These are phyloP conservation scores for Priceomyces medius DNA, from an alignment of 805 yeast species.

Conservation along the genomic window DNA sequence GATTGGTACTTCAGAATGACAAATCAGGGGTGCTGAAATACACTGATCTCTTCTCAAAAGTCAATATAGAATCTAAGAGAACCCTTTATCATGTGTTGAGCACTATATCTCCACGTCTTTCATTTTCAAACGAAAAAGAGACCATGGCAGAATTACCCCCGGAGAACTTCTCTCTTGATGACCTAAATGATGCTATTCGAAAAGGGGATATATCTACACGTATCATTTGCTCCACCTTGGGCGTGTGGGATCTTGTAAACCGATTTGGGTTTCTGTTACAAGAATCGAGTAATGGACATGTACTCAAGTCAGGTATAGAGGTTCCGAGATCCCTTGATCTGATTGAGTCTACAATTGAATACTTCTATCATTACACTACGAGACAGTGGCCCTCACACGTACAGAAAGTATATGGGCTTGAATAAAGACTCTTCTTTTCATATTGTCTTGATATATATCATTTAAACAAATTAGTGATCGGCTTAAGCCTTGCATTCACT, in stretches of 20 bases:
- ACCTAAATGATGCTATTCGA: constrained; percentile 14
- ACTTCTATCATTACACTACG: constrained; percentile 14
- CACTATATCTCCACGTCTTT: constrained; percentile 12
- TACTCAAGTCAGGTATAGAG: constrained; percentile 4
- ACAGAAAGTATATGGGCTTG: constrained; percentile 35
- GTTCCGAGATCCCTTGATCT: not conserved
- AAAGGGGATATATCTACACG: constrained; percentile 26
- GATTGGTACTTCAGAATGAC: not conserved
- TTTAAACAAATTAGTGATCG: no score
- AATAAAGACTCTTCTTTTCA: constrained; percentile 13
- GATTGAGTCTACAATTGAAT: constrained; percentile 8
- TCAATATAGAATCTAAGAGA: constrained; percentile 9
- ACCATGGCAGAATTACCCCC: constrained; percentile 2
- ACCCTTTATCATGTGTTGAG: constrained; percentile 14
- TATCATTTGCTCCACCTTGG: constrained; percentile 33
- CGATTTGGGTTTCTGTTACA: constrained; percentile 11
- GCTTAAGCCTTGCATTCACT: no score
- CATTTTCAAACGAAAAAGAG: constrained; percentile 7
- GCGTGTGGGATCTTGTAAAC: constrained; percentile 36
- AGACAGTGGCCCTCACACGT: constrained; percentile 26
- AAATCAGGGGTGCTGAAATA: not conserved
- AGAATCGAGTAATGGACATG: constrained; percentile 8
- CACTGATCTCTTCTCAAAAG: not conserved
- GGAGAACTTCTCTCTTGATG: constrained; percentile 10
- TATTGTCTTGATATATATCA: not conserved